Conservation (phyloP, 2,329 filamentous ascomycete species). For the Cercospora nicotianae region DNA sequence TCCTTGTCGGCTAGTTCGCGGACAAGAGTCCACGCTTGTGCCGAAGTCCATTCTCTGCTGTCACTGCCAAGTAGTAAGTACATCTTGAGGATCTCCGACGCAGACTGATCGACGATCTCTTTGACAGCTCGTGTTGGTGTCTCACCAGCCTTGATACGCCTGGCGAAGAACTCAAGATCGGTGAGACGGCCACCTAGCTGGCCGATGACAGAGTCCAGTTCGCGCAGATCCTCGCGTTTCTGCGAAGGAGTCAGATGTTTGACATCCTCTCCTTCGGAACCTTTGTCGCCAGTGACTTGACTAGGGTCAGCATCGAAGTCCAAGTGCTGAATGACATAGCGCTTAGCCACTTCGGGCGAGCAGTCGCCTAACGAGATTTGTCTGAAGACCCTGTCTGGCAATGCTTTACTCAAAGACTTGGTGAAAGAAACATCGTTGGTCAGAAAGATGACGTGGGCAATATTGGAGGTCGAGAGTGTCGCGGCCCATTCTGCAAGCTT, state of each 20-base stretch:
- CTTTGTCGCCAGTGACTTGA: slow-evolving; percentile 39
- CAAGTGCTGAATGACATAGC: slow-evolving; percentile 83
- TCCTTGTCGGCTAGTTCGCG: slow-evolving; percentile 71
- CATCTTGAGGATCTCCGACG: slow-evolving; percentile 89
- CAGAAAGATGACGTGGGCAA: slow-evolving; percentile 92
- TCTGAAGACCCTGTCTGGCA: slow-evolving; percentile 89
- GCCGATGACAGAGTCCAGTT: slow-evolving; percentile 79
- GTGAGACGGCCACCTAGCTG: slow-evolving; percentile 88
- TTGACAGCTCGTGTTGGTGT: slow-evolving; percentile 75
- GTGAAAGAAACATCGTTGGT: slow-evolving; percentile 86
- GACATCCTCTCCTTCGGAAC: slow-evolving; percentile 41
- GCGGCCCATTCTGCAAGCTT: slow-evolving; percentile 80
- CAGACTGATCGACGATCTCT: slow-evolving; percentile 86
- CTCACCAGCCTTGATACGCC: slow-evolving; percentile 83
- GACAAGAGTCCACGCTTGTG: slow-evolving; percentile 90
- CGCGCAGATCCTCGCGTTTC: slow-evolving; percentile 58
- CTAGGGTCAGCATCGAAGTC: slow-evolving; percentile 48
- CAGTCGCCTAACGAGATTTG: slow-evolving; percentile 84
- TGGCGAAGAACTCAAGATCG: slow-evolving; percentile 90
- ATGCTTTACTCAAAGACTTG: slow-evolving; percentile 79
- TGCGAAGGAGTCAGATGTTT: slow-evolving; percentile 50
- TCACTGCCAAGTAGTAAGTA: slow-evolving; percentile 68
- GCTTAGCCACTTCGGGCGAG: slow-evolving; percentile 77
- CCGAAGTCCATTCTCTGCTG: slow-evolving; percentile 69
- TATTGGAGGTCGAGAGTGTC: slow-evolving; percentile 76